Evolutionary conservation across 345 rosid genomes (phyloP), one percentile per base, ranked within the genome.

Genomic region (Lepidium didymum): DNA sequence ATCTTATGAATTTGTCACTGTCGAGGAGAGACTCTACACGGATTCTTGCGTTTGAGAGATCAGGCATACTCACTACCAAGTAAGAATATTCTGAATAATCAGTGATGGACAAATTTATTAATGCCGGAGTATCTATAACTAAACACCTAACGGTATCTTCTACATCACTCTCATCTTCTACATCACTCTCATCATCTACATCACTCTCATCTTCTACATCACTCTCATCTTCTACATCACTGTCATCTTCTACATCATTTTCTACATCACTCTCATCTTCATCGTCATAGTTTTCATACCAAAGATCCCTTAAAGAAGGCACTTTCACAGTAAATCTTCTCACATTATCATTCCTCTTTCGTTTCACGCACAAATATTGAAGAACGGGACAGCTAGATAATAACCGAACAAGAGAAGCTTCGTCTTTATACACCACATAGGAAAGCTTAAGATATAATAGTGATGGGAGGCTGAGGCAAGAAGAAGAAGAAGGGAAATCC

Each of bases 301-400:
- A 0, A 67, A 67, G 7, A 25, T 4, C 0, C 43, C 0, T 1
- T 33, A 55, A 42, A 55, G 12, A 43, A 55, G 71, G 71, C 23
- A 19, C 62, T 54, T 55, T 67, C 45, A 56, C 55, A n/a, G 12
- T 56, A 21, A 67, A 67, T 1, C 34, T 67, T 10, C 5, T 11
- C 10, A 67, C 62, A 44, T 67, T 67, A 53, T 67, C 71, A 55
- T 55, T 14, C 3, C 44, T 35, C 0, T 34, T 21, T 2, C 71
- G 53, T 10, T 0, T 0, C 35, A 67, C 63, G 0, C 0, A 0
- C 55, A 67, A 23, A 1, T 3, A 0, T 1, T 34, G 2, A 10
- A 67, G 63, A 67, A 67, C 12, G 2, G 72, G 72, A 25, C 72
- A 67, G 46, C 45, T 56, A 0, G 63, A 67, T 56, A 67, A 56